Evolutionary conservation across 2,329 filamentous ascomycete genomes (phyloP).

Genomic region (Clathrospora elynae): DNA sequence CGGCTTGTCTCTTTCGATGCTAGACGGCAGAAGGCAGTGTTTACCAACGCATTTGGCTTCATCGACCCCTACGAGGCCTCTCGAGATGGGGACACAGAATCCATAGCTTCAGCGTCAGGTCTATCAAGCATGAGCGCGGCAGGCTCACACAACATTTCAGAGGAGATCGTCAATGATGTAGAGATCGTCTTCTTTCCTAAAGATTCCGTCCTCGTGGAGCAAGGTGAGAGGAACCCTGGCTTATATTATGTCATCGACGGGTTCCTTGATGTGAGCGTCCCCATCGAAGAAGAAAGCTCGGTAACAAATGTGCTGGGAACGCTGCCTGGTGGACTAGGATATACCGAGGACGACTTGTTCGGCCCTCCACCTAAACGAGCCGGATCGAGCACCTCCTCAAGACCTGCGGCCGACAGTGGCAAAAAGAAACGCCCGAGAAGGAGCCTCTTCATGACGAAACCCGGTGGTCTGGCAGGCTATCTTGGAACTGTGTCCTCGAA

Average conservation of each 20-base stretch:
- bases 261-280: conserved; percentile 92
- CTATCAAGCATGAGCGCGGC: conserved; percentile 59
- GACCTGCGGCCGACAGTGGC: conserved; percentile 37
- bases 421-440: conserved; percentile 63
- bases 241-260: conserved; percentile 98
- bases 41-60: conserved; percentile 87
- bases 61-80: conserved; percentile 83
- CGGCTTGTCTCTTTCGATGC: conserved; percentile 83
- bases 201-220: conserved; percentile 90
- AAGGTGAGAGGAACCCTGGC: conserved; percentile 94
- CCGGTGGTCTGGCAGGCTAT: conserved; percentile 91
- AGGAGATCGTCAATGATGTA: conserved; percentile 87
- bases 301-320: conserved; percentile 54
- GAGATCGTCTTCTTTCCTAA: conserved; percentile 98
- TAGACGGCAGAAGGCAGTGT: conserved; percentile 76
- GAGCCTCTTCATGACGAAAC: conserved; percentile 89
- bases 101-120: conserved; percentile 63
- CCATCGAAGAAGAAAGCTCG: conserved; percentile 65
- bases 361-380: conserved; percentile 34
- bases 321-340: conserved; percentile 39
- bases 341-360: conserved; percentile 47
- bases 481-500: conserved; percentile 94
- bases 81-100: conserved; percentile 83
- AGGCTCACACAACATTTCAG: conserved; percentile 68
- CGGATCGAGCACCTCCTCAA: conserved; percentile 29